Percentiles rank a stretch among this genome's conserved stretches.
These are phyloP conservation scores for Alternaria sp. DNA, from an alignment of 2,329 filamentous ascomycete species.

Conservation along the genomic window DNA sequence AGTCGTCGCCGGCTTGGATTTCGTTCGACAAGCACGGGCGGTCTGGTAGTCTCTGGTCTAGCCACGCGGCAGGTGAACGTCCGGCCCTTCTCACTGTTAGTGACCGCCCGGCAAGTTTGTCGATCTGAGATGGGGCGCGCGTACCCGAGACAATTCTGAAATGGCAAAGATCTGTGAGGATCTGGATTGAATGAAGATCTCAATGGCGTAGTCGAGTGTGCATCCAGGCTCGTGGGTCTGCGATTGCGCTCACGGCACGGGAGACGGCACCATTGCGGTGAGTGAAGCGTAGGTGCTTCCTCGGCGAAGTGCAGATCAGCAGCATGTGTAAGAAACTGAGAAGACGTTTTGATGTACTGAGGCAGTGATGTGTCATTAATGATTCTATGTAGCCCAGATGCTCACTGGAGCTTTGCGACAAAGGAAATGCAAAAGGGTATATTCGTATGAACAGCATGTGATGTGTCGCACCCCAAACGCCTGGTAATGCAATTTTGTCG, in stretches of 20 bases:
- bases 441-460: conserved; percentile 3
- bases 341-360: background rate
- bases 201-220: background rate
- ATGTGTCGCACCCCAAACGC: background rate
- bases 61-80: background rate
- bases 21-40: background rate
- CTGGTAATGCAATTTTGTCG: conserved; percentile 7
- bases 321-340: background rate
- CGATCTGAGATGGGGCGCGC: background rate
- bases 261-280: background rate
- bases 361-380: background rate
- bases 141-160: background rate
- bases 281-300: background rate
- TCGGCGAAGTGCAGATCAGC: background rate
- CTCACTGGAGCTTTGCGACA: background rate
- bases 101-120: background rate
- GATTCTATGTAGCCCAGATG: conserved; percentile 2
- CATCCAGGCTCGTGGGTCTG: background rate
- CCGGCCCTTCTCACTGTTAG: background rate
- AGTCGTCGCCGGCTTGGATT: background rate
- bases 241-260: background rate
- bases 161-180: background rate
- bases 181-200: background rate
- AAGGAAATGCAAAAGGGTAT: conserved; percentile 16
- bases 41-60: background rate